Conservation (phyloP, 305 asterid species). For the Fraxinus paxiana region DNA sequence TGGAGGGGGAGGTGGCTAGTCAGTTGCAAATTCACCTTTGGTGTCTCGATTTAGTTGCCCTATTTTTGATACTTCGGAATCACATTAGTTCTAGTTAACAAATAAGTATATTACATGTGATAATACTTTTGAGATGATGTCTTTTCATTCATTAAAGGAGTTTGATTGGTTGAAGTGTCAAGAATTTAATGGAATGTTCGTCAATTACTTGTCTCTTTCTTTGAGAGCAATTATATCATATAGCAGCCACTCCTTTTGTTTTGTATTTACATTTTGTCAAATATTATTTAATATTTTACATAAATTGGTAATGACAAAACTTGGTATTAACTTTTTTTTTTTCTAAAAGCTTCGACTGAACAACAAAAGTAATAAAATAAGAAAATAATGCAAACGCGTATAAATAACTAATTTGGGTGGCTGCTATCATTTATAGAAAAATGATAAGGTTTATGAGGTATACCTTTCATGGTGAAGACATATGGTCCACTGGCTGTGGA, state of each 20-base stretch:
- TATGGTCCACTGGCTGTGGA: constrained; percentile 21
- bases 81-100: background rate
- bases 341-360: background rate
- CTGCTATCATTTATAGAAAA: background rate
- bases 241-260: background rate
- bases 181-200: background rate
- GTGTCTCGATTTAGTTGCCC: background rate
- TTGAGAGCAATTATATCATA: background rate
- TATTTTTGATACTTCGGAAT: background rate
- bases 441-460: background rate
- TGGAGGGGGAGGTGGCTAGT: background rate
- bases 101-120: no score
- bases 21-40: background rate
- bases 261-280: background rate
- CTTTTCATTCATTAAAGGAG: background rate
- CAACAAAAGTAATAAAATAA: background rate
- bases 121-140: background rate
- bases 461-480: background rate
- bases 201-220: background rate
- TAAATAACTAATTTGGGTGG: constrained; percentile 2
- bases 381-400: background rate
- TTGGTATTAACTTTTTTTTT: no score
- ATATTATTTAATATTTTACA: background rate
- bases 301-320: background rate
- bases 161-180: background rate